These are phyloP conservation scores for Aegilops bicornis DNA, from an alignment of 176 grass and related monocot species.

Conservation along the genomic window DNA sequence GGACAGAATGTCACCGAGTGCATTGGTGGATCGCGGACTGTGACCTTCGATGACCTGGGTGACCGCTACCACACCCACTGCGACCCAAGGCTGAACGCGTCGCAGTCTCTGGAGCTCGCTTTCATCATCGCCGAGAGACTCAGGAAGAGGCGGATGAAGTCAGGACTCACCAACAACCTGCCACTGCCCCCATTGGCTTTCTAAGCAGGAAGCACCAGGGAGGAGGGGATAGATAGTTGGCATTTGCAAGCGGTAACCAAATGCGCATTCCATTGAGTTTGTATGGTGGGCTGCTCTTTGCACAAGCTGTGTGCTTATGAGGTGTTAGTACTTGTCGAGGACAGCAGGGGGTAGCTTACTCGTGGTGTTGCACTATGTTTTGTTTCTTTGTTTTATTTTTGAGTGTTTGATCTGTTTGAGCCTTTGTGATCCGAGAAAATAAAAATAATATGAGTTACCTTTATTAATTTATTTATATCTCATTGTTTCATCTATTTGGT, in stretches of 20 bases:
- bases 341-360: conserved; percentile 26
- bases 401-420: conserved; percentile 34
- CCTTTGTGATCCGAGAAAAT: conserved; percentile 24
- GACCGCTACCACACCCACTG: conserved; percentile 96
- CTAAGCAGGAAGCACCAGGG: conserved; percentile 24
- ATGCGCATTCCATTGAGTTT: conserved; percentile 47
- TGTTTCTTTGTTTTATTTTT: conserved; percentile 18
- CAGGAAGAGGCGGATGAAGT: conserved; percentile 77
- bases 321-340: conserved; percentile 20
- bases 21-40: conserved; percentile 86
- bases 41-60: conserved; percentile 82
- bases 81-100: conserved; percentile 86
- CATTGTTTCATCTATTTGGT: no score
- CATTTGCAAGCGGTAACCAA: conserved; percentile 5
- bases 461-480: neutral
- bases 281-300: conserved; percentile 42
- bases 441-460: conserved; percentile 23
- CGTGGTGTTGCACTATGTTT: conserved; percentile 35
- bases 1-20: conserved; percentile 93
- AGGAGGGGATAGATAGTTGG: conserved; percentile 40
- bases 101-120: conserved; percentile 81
- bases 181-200: conserved; percentile 73
- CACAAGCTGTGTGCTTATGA: conserved; percentile 36
- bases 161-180: conserved; percentile 36
- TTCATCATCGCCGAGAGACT: conserved; percentile 95